Evolutionary conservation across 2,329 filamentous ascomycete species (phyloP), one percentile per base, ranked within the genome.

Genomic region (Pseudogymnoascus sp.): DNA sequence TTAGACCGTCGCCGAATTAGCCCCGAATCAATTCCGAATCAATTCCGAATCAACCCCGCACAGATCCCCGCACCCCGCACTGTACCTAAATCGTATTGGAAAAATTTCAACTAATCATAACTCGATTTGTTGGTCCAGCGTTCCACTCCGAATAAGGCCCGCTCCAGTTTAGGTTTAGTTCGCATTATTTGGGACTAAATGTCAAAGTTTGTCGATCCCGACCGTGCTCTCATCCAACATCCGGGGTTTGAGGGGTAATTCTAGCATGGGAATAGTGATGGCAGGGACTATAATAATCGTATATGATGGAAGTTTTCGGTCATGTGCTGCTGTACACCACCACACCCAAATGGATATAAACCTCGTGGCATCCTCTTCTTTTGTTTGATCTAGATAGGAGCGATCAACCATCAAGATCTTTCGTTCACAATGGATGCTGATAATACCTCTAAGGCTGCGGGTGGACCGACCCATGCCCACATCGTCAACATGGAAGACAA

Each of bases 181-280:
- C 23, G 42, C 42, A 12, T n/a, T 49, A 25, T 49, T 49, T 49
- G 23, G 12, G 12, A 49, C 42, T 49, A 49, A 49, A 49, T n/a
- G 42, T 49, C 42, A 49, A 49, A 49, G 14, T 28, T 28, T 28
- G 42, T n/a, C 22, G 42, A 49, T 49, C 42, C 4, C 42, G 22
- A 28, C 42, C 42, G 42, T 49, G 42, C 23, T 28, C 23, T 28
- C 42, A 16, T 28, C 23, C 42, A 28, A 49, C 42, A 49, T 49
- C 42, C 14, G 42, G 42, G 42, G 42, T 49, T 49, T 49, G 42
- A 49, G 42, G 42, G 42, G 42, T 49, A 49, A 49, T 49, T 49
- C 22, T 28, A 28, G 23, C n/a, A 49, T 5, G 22, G 23, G 42
- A n/a, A 49, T 25, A 6, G 22, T 5, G 42, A 45, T 49, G 22